Conservation (phyloP, 2,329 filamentous ascomycete genomes). For the Fusarium ramigenum region DNA sequence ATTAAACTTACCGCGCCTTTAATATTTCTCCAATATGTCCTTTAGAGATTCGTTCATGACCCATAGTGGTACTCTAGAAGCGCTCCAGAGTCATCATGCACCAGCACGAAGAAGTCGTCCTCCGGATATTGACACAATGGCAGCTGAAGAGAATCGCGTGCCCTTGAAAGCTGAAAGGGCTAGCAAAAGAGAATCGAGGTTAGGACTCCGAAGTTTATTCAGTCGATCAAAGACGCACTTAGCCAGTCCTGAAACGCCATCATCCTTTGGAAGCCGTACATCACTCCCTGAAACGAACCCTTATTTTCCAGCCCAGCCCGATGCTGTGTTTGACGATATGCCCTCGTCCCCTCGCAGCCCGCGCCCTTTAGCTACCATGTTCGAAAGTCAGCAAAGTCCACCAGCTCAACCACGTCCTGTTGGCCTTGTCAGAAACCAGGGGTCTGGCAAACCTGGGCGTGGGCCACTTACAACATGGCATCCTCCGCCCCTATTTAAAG, state of each 20-base stretch:
- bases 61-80: constrained; percentile 36
- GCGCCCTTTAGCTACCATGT: constrained; percentile 39
- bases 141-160: constrained; percentile 48
- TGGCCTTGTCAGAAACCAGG: constrained; percentile 18
- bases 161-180: constrained; percentile 56
- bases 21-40: constrained; percentile 22
- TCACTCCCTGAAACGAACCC: constrained; percentile 58
- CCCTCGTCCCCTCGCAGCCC: constrained; percentile 41
- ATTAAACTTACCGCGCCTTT: background rate
- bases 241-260: constrained; percentile 45
- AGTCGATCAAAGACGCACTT: constrained; percentile 53
- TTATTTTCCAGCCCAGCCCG: constrained; percentile 53
- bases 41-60: constrained; percentile 43
- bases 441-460: constrained; percentile 36
- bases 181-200: constrained; percentile 59
- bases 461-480: constrained; percentile 63
- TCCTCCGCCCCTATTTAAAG: constrained; percentile 83
- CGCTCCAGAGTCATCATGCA: constrained; percentile 37
- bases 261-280: constrained; percentile 53
- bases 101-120: constrained; percentile 39
- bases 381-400: constrained; percentile 33
- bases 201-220: constrained; percentile 63
- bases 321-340: constrained; percentile 50
- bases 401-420: constrained; percentile 10
- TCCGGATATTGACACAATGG: constrained; percentile 39